A percentile compares a stretch with the other conserved stretches of the same genome.
Evolutionary conservation across 129 eudicot genomes (phyloP).

Genomic region (Helichrysum umbraculigerum): DNA sequence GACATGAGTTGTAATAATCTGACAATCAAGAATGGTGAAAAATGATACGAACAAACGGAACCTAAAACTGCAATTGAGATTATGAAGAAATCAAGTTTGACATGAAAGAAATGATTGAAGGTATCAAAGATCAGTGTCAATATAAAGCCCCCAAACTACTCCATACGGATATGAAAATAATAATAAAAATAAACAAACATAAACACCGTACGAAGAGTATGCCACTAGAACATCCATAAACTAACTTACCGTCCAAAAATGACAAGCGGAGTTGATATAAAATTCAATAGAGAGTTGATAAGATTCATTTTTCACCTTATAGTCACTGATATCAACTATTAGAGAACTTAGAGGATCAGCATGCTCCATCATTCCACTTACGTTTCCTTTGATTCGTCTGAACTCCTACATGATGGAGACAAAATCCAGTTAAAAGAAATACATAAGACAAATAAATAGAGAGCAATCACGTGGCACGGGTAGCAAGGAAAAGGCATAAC

Average conservation of each 20-base stretch:
- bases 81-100: background rate
- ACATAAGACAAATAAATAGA: background rate
- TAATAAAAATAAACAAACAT: no score
- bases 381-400: conserved; percentile 90
- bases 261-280: background rate
- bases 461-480: background rate
- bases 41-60: background rate
- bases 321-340: conserved; percentile 92
- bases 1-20: background rate
- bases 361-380: conserved; percentile 88
- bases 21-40: background rate
- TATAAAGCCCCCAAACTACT: background rate
- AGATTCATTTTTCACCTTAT: conserved; percentile 57
- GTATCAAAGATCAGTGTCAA: no score
- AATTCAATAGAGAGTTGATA: background rate
- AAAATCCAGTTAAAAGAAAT: background rate
- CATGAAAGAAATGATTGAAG: background rate
- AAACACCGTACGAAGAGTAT: no score
- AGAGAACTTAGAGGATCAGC: conserved; percentile 97
- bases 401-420: conserved; percentile 54
- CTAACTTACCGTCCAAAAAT: background rate
- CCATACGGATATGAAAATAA: no score
- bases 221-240: no score
- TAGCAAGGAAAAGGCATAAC: no score
- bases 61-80: background rate